Base-by-base conservation (phyloP, 208 protist species). In the Trypanosoma cruzi region DNA sequence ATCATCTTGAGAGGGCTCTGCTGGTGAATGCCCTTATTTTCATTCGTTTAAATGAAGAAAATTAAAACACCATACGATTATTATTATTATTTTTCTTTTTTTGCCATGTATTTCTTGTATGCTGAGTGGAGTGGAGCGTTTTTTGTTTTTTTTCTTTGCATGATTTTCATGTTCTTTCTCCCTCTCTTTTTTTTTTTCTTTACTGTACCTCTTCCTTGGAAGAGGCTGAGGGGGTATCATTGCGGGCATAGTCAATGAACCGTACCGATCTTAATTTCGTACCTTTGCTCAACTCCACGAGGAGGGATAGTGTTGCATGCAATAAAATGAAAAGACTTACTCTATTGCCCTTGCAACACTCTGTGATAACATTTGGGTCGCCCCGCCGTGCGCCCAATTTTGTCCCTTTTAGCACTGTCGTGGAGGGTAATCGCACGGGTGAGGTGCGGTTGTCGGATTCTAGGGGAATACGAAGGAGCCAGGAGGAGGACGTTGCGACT, bases 401-500 rank as follows among this genome's bases (percentile, higher is more conserved):
- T 52, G 53, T 20, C 13, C 28, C 52, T 29, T 67, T 69, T 50
- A 34, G 16, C 29, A 18, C 22, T 24, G 58, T 74, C 20, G 75
- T 95, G 29, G 87, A 83, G 42, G 90, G 90, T 0, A 75, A 78
- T n/a, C 86, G 85, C 32, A 93, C 84, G 0, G 90, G 90, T 10
- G 83, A 91, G 66, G 81, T 84, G 63, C 79, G 84, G 14, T 61
- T 76, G 22, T 58, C 37, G 18, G 53, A 59, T 68, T 75, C 7
- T 37, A 55, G 14, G 57, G 83, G 29, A 58, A 34, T 13, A 63
- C 37, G 14, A 50, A 66, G 4, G 60, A 75, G 26, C 24, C 31
- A 24, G 31, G 31, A 71, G 28, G 10, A 64, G 28, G 50, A 54
- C 8, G 24, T 29, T 29, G 24, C 11, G 16, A 22, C 20, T 44